These are phyloP conservation scores for Dictyostelium citrinum DNA, from an alignment of 78 protist species.

Conservation along the genomic window DNA sequence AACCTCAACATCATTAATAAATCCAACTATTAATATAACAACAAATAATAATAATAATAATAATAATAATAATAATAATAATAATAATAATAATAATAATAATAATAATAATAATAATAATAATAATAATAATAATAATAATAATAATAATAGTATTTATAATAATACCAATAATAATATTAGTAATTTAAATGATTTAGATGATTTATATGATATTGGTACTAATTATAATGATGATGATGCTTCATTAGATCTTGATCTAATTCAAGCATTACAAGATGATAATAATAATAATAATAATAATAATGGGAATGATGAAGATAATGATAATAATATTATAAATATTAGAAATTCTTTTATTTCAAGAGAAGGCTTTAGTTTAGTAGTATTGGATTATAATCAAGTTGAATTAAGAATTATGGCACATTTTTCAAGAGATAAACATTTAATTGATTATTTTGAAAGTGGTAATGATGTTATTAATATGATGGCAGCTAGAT, in stretches of 20 bases:
- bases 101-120: background rate
- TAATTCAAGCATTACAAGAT: background rate
- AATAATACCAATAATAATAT: background rate
- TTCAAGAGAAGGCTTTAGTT: constrained; percentile 1
- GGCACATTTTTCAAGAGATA: constrained; percentile 60
- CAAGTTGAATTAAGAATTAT: constrained; percentile 77
- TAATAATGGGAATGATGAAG: background rate
- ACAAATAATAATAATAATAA: no score
- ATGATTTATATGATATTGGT: background rate
- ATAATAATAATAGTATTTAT: background rate
- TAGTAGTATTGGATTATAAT: constrained; percentile 49
- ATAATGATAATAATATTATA: background rate
- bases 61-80: background rate
- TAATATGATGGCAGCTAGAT: constrained; percentile 12
- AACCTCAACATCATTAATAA: background rate
- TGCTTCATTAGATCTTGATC: background rate
- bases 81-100: background rate
- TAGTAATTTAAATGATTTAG: background rate
- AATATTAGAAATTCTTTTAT: constrained; percentile 37
- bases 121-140: background rate
- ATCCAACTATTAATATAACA: background rate
- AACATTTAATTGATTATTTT: constrained; percentile 23
- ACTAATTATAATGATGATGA: background rate
- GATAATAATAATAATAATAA: background rate
- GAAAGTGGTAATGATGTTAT: constrained; percentile 44